Base-by-base conservation (phyloP, 2,329 filamentous ascomycete genomes). In the Cladophialophora carrionii region DNA sequence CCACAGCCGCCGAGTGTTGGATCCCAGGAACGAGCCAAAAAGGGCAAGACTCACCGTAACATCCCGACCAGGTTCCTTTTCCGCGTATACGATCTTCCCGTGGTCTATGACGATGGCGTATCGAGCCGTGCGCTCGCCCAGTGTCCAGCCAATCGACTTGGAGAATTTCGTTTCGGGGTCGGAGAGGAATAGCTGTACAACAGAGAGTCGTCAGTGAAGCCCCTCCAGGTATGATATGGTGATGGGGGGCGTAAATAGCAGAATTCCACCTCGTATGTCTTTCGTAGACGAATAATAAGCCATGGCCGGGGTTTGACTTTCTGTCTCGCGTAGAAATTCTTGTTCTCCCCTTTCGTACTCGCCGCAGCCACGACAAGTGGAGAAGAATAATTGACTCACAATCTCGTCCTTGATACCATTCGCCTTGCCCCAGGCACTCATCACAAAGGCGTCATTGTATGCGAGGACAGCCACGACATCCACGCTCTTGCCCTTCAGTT, bases 371-470 rank as follows among this genome's bases (percentile, higher is more conserved):
- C 8, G 4, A 53, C 20, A 53, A 17, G 54, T 22, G 20, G 22
- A 56, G 34, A 43, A 7, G n/a, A 14, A 14, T 48, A 43, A n/a
- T 17, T 1, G 37, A 78, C 83, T 64, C 77, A 88, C 83, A 73
- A 90, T 86, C 73, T 85, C 84, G 72, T 94, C 88, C 75, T 85
- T 88, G 75, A 94, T 83, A 60, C 84, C 84, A 80, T 96, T 94
- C 75, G 92, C 91, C 85, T 96, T 96, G 80, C 87, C 89, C 91
- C 91, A 95, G 61, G 90, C 91, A 73, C 87, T 88, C 90, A 94
- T 94, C 78, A 96, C 92, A 76, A 84, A 96, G 70, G 88, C 82
- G 79, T 96, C 92, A 80, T 96, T 96, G 82, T 82, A 89, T 66
- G 91, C 90, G 74, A 96, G 88, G 75, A 95, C 87, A 71, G 91